Evolutionary conservation across 768 basidiomycete genomes (phyloP).

Genomic region (Boletus fagicola): DNA sequence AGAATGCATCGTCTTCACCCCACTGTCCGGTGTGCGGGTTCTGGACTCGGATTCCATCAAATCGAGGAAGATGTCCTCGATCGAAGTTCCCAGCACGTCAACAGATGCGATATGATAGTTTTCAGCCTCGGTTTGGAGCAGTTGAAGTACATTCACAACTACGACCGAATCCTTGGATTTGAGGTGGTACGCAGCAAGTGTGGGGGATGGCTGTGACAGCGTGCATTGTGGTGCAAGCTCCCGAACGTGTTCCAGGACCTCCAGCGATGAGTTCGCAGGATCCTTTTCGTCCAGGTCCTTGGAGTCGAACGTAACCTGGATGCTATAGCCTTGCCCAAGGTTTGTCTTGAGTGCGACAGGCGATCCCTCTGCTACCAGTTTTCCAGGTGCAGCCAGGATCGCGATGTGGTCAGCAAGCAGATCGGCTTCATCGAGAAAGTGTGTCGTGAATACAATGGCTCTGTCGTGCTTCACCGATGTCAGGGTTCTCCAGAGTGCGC

Average conservation of each 20-base stretch:
- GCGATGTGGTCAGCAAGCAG: constrained; percentile 74
- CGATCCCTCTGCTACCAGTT: constrained; percentile 67
- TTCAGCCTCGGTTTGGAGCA: constrained; percentile 47
- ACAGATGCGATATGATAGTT: constrained; percentile 47
- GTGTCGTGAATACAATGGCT: constrained; percentile 76
- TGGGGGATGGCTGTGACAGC: constrained; percentile 41
- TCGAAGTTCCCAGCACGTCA: constrained; percentile 68
- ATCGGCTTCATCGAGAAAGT: constrained; percentile 81
- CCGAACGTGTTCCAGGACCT: constrained; percentile 44
- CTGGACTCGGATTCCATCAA: constrained; percentile 51
- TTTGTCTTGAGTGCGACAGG: constrained; percentile 72
- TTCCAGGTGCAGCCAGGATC: constrained; percentile 72
- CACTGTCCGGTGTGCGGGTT: constrained; percentile 25
- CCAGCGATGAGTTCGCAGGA: constrained; percentile 12
- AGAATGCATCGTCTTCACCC: constrained; percentile 19
- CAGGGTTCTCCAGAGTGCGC: constrained; percentile 75
- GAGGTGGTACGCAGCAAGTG: constrained; percentile 53
- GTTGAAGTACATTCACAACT: constrained; percentile 54
- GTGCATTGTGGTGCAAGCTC: constrained; percentile 46
- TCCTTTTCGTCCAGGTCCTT: constrained; percentile 32
- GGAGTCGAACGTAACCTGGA: constrained; percentile 51
- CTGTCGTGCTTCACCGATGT: constrained; percentile 63
- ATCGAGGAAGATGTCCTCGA: constrained; percentile 79
- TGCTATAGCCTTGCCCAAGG: constrained; percentile 70
- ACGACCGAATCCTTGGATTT: constrained; percentile 54